Conservation (phyloP, 2,329 filamentous ascomycete genomes). For the Teratosphaeria pseudoeucalypti region DNA sequence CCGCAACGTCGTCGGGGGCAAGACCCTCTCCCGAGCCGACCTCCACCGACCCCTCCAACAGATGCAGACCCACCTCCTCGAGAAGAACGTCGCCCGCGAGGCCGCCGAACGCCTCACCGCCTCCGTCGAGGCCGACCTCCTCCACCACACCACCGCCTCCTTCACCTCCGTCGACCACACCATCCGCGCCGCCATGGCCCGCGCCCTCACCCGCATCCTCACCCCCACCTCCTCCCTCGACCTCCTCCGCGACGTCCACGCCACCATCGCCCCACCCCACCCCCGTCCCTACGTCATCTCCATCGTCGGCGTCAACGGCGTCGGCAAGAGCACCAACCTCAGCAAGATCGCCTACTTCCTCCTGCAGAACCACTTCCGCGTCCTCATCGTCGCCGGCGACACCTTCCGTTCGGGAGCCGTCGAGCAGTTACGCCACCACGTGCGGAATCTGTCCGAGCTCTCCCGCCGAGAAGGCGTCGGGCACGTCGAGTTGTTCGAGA, state of each 20-base stretch:
- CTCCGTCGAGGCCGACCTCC: conserved; percentile 77
- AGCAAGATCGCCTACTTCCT: conserved; percentile 98
- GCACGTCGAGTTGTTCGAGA: conserved; percentile 83
- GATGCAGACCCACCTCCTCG: conserved; percentile 89
- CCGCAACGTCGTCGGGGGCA: conserved; percentile 89
- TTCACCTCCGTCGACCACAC: conserved; percentile 74
- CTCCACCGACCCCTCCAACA: conserved; percentile 85
- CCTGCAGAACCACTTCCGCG: conserved; percentile 91
- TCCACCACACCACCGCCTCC: conserved; percentile 81
- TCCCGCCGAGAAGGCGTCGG: conserved; percentile 70
- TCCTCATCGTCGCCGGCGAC: conserved; percentile 87
- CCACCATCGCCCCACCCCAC: conserved; percentile 51
- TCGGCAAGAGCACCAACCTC: conserved; percentile 95
- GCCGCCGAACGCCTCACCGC: conserved; percentile 85
- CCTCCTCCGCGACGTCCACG: conserved; percentile 83
- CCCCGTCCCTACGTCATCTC: conserved; percentile 93
- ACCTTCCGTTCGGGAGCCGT: conserved; percentile 96
- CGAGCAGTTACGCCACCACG: conserved; percentile 91
- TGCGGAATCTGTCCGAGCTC: conserved; percentile 84
- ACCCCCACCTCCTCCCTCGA: conserved; percentile 93
- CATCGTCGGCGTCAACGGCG: conserved; percentile 95
- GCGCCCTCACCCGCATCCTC: conserved; percentile 85
- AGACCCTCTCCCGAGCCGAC: conserved; percentile 79
- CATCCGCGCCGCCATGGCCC: conserved; percentile 79
- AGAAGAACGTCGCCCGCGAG: conserved; percentile 94